These are phyloP conservation scores for Aspergillus felis DNA, from an alignment of 2,329 filamentous ascomycete species.

Conservation along the genomic window DNA sequence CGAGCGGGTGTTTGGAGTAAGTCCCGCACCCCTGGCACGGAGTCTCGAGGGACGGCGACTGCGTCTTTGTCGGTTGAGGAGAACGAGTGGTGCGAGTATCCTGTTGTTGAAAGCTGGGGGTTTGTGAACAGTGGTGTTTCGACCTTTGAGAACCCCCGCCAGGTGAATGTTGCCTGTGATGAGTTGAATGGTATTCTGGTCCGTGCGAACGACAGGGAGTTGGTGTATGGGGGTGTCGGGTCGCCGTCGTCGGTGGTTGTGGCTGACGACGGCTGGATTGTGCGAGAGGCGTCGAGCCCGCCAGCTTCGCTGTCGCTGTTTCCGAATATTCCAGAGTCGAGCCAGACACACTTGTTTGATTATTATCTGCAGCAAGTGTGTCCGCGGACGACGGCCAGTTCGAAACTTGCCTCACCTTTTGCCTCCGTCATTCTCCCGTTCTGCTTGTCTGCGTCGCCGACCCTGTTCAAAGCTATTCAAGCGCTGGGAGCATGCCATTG, in stretches of 20 bases:
- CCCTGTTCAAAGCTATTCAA: slow-evolving; percentile 36
- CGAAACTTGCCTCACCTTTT: slow-evolving; percentile 33
- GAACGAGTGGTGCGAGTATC: slow-evolving; percentile 26
- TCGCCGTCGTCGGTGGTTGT: slow-evolving; percentile 1
- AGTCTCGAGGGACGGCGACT: slow-evolving; percentile 14
- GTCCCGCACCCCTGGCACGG: slow-evolving; percentile 15
- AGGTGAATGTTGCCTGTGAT: slow-evolving; percentile 24
- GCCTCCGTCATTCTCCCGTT: slow-evolving; percentile 39
- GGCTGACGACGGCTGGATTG: background rate
- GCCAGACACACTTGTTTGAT: slow-evolving; percentile 32
- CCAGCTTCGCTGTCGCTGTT: slow-evolving; percentile 23
- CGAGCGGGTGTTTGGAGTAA: slow-evolving; percentile 42
- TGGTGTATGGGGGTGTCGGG: background rate
- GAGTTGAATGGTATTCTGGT: slow-evolving; percentile 15
- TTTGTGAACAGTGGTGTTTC: slow-evolving; percentile 31
- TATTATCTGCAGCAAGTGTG: slow-evolving; percentile 41
- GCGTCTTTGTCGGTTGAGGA: slow-evolving; percentile 15
- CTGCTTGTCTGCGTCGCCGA: slow-evolving; percentile 35
- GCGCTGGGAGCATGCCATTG: slow-evolving; percentile 39
- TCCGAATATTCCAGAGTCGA: slow-evolving; percentile 25
- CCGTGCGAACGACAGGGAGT: slow-evolving; percentile 1
- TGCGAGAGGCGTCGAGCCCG: slow-evolving; percentile 6
- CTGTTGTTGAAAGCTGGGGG: slow-evolving; percentile 25
- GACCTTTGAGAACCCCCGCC: slow-evolving; percentile 24
- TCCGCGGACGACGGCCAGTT: slow-evolving; percentile 39